Evolutionary conservation across 257 asterid species (phyloP).

Genomic region (Petunia axillaris): DNA sequence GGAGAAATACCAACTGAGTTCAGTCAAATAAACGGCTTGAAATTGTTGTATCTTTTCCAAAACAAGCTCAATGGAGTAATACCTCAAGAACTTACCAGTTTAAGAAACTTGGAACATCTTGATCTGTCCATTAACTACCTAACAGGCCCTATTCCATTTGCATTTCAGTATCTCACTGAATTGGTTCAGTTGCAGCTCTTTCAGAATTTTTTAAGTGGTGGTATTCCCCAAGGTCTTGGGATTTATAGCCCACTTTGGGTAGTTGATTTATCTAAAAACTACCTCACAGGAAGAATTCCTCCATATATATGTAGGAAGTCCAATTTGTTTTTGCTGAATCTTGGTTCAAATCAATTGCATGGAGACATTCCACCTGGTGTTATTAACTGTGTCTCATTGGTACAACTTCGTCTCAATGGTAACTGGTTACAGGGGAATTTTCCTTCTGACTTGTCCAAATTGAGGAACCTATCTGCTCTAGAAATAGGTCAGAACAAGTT

Average conservation of each 20-base stretch:
- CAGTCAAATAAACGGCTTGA: constrained; percentile 49
- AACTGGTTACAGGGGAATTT: constrained; percentile 68
- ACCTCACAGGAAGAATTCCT: constrained; percentile 72
- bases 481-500: constrained; percentile 78
- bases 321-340: constrained; percentile 67
- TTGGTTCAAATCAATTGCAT: constrained; percentile 60
- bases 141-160: constrained; percentile 79
- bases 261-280: constrained; percentile 70
- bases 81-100: constrained; percentile 66
- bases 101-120: constrained; percentile 64
- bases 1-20: constrained; percentile 78
- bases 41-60: constrained; percentile 62
- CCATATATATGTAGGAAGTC: constrained; percentile 59
- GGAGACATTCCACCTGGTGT: constrained; percentile 70
- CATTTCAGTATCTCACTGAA: constrained; percentile 63
- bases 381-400: constrained; percentile 60
- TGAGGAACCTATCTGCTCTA: constrained; percentile 69
- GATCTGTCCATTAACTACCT: constrained; percentile 79
- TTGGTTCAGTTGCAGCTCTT: constrained; percentile 76
- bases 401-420: constrained; percentile 65
- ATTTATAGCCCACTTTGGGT: constrained; percentile 73
- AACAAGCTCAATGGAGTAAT: constrained; percentile 73
- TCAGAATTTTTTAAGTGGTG: constrained; percentile 61
- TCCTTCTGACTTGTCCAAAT: constrained; percentile 68
- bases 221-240: constrained; percentile 74